Conservation (phyloP, 805 yeast species). For the Candida easanensis region DNA sequence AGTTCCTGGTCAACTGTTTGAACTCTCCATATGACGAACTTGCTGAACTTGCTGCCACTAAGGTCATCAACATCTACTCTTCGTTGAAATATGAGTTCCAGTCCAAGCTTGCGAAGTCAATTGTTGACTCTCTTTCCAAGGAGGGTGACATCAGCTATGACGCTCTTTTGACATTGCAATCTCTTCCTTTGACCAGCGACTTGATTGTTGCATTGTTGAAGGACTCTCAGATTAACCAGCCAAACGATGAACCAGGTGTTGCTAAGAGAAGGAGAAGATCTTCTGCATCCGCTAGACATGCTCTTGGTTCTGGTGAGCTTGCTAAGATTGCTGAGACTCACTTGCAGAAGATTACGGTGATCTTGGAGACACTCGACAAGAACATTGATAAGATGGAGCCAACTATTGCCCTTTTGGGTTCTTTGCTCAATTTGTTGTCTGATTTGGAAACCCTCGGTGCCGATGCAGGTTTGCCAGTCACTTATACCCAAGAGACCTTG, state of each 20-base stretch:
- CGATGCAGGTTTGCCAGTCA: slow-evolving; percentile 88
- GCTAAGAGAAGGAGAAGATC: slow-evolving; percentile 85
- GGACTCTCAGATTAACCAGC: slow-evolving; percentile 54
- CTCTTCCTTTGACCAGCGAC: slow-evolving; percentile 51
- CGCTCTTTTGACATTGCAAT: slow-evolving; percentile 50
- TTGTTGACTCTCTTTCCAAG: slow-evolving; percentile 53
- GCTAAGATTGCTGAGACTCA: slow-evolving; percentile 75
- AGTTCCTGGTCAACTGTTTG: slow-evolving; percentile 56
- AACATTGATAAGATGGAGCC: slow-evolving; percentile 29
- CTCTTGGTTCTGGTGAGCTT: slow-evolving; percentile 66
- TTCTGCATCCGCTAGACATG: slow-evolving; percentile 71
- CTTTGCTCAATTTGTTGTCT: slow-evolving; percentile 59
- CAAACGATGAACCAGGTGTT: slow-evolving; percentile 36
- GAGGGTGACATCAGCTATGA: slow-evolving; percentile 44
- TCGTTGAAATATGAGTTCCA: slow-evolving; percentile 57
- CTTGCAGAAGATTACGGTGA: slow-evolving; percentile 69
- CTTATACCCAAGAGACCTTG: slow-evolving; percentile 86
- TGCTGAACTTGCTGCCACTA: slow-evolving; percentile 47
- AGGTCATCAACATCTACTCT: slow-evolving; percentile 54
- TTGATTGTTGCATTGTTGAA: slow-evolving; percentile 58
- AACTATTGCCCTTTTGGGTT: slow-evolving; percentile 44
- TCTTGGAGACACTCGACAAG: slow-evolving; percentile 76
- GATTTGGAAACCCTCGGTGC: slow-evolving; percentile 82
- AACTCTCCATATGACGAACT: slow-evolving; percentile 41
- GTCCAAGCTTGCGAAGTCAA: slow-evolving; percentile 51